Conservation (phyloP, 2,329 filamentous ascomycete genomes). For the Arthrinium phaeospermum region DNA sequence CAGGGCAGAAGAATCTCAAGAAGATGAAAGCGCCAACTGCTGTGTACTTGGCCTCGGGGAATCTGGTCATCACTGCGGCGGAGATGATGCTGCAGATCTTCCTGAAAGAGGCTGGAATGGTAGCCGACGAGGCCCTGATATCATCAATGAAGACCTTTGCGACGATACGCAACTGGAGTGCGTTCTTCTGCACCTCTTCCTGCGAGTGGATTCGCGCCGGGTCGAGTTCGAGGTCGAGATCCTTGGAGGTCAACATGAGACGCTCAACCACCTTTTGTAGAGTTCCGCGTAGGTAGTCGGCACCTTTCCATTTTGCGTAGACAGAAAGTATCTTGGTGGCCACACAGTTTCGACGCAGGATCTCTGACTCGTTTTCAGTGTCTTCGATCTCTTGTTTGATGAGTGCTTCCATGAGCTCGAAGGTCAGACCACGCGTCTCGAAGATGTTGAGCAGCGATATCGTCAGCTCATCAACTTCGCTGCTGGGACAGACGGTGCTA, state of each 20-base stretch:
- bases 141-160: slow-evolving; percentile 75
- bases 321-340: slow-evolving; percentile 76
- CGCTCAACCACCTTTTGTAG: slow-evolving; percentile 71
- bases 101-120: slow-evolving; percentile 67
- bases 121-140: slow-evolving; percentile 67
- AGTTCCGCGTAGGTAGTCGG: slow-evolving; percentile 66
- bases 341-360: slow-evolving; percentile 71
- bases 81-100: slow-evolving; percentile 74
- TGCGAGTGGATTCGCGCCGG: slow-evolving; percentile 63
- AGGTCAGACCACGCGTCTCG: slow-evolving; percentile 67
- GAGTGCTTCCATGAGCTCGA: slow-evolving; percentile 67
- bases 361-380: slow-evolving; percentile 72
- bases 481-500: slow-evolving; percentile 69
- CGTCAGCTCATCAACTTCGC: slow-evolving; percentile 72
- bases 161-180: slow-evolving; percentile 68
- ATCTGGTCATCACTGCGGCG: slow-evolving; percentile 65
- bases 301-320: slow-evolving; percentile 75
- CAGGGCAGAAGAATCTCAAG: slow-evolving; percentile 74
- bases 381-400: slow-evolving; percentile 74
- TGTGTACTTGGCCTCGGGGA: slow-evolving; percentile 74
- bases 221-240: slow-evolving; percentile 71
- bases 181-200: slow-evolving; percentile 71
- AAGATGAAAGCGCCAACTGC: slow-evolving; percentile 76
- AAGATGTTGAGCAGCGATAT: slow-evolving; percentile 73
- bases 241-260: slow-evolving; percentile 69